A percentile compares a stretch with the other conserved stretches of the same genome.
Conservation (phyloP, 2,329 filamentous ascomycete species). For the Tolypocladium ovalisporum region DNA sequence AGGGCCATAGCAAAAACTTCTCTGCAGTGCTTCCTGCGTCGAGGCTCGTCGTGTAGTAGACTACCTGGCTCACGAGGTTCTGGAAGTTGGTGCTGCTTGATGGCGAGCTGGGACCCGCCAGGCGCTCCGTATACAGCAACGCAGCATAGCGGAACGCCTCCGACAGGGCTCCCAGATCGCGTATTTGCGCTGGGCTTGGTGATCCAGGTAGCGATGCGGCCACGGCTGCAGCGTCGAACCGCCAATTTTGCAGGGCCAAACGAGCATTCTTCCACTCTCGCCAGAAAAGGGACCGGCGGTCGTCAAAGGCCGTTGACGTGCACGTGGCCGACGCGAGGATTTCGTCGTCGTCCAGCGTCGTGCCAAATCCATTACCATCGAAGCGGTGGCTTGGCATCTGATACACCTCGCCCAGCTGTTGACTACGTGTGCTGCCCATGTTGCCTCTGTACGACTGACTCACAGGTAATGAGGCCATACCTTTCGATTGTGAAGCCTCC, state of each 20-base stretch:
- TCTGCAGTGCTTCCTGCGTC: constrained; percentile 61
- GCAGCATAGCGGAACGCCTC: constrained; percentile 87
- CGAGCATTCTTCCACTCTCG: constrained; percentile 75
- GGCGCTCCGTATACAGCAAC: constrained; percentile 78
- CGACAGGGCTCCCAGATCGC: constrained; percentile 71
- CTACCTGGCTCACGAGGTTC: constrained; percentile 67
- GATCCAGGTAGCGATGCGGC: constrained; percentile 37
- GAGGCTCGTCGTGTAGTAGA: constrained; percentile 74
- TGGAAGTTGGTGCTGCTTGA: constrained; percentile 71
- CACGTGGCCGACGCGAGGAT: constrained; percentile 28
- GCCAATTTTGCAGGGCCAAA: constrained; percentile 67
- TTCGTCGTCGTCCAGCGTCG: constrained; percentile 44
- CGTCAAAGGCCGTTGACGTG: constrained; percentile 38
- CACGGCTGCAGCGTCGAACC: constrained; percentile 51
- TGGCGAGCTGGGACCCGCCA: constrained; percentile 65
- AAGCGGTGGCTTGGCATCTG: constrained; percentile 44
- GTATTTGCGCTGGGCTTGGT: constrained; percentile 49
- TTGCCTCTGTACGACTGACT: constrained; percentile 30
- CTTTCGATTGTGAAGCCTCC: constrained; percentile 19
- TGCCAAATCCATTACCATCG: constrained; percentile 57
- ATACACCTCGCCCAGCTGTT: constrained; percentile 16
- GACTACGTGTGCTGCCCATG: constrained; percentile 13
- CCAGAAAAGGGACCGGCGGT: constrained; percentile 63
- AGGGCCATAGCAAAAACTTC: constrained; percentile 87
- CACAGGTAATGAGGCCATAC: constrained; percentile 29